Percentiles rank a stretch among this genome's conserved stretches.
Conservation (phyloP, 768 basidiomycete genomes). For the Calocybe indica region DNA sequence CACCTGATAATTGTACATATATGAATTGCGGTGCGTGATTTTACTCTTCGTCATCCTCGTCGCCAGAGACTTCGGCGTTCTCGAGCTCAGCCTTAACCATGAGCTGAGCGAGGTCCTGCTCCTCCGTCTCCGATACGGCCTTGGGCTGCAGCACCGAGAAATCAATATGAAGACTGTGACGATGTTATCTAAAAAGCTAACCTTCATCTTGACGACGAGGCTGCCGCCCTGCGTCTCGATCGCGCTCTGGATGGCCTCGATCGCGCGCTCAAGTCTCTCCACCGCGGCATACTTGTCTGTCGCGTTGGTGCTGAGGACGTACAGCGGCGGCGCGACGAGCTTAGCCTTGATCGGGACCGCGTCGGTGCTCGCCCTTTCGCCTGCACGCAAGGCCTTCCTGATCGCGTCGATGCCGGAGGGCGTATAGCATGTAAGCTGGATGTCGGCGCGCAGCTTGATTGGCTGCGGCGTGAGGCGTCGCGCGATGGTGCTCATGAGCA, state of each 20-base stretch:
- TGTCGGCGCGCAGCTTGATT: constrained; percentile 97
- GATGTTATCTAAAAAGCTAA: constrained; percentile 20
- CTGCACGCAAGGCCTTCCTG: constrained; percentile 83
- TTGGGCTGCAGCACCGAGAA: constrained; percentile 63
- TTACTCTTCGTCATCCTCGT: constrained; percentile 76
- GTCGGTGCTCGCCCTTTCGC: constrained; percentile 86
- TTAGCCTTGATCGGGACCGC: constrained; percentile 96
- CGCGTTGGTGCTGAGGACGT: constrained; percentile 92
- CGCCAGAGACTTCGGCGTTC: constrained; percentile 94
- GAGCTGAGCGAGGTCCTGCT: constrained; percentile 92
- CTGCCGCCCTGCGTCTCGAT: constrained; percentile 85
- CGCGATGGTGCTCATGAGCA: constrained; percentile 81
- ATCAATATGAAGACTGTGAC: neutral
- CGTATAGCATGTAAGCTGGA: constrained; percentile 94
- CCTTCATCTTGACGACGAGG: constrained; percentile 96
- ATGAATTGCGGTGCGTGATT: neutral
- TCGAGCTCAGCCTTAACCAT: constrained; percentile 94
- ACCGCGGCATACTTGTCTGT: constrained; percentile 97
- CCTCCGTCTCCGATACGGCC: constrained; percentile 95
- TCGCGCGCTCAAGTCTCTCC: constrained; percentile 89
- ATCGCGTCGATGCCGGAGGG: constrained; percentile 97
- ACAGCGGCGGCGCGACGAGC: constrained; percentile 92
- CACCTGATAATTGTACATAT: no score
- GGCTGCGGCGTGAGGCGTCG: constrained; percentile 96
- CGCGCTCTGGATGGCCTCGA: constrained; percentile 80